Percentiles rank a stretch among this genome's conserved stretches.
Conservation (phyloP, 169 alveolate species). For the Plasmodium sp. region DNA sequence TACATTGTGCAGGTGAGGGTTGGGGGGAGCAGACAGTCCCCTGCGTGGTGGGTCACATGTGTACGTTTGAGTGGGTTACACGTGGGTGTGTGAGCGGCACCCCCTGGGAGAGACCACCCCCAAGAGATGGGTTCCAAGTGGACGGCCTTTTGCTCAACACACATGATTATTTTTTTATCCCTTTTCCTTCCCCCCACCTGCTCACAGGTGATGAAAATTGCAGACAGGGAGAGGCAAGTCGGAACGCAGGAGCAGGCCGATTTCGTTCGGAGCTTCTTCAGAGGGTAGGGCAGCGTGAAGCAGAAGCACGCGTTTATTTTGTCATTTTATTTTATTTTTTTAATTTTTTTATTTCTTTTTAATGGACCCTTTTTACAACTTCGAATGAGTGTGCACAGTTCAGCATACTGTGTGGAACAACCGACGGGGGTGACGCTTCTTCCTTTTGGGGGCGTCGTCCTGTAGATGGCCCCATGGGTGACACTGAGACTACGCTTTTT, state of each 20-base stretch:
- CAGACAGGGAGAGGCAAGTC: slow-evolving; percentile 33
- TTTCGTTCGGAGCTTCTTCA: slow-evolving; percentile 31
- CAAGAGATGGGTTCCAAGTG: neutral
- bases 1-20: slow-evolving; percentile 37
- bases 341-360: neutral
- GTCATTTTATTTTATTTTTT: neutral
- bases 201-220: slow-evolving; percentile 54
- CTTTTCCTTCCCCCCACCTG: neutral
- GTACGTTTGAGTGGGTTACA: neutral
- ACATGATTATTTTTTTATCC: too few relatives aligned
- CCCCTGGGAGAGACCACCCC: neutral
- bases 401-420: neutral
- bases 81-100: neutral
- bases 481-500: neutral
- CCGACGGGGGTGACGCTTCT: neutral
- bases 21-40: neutral
- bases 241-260: slow-evolving; percentile 14
- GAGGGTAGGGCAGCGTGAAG: neutral
- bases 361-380: neutral
- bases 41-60: neutral
- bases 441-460: neutral
- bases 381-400: neutral
- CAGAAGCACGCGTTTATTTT: neutral
- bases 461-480: neutral
- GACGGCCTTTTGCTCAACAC: neutral